phyloP scores from a whole-genome alignment of 352 stramenopile species.

The Pythium pectinolyticum region DNA sequence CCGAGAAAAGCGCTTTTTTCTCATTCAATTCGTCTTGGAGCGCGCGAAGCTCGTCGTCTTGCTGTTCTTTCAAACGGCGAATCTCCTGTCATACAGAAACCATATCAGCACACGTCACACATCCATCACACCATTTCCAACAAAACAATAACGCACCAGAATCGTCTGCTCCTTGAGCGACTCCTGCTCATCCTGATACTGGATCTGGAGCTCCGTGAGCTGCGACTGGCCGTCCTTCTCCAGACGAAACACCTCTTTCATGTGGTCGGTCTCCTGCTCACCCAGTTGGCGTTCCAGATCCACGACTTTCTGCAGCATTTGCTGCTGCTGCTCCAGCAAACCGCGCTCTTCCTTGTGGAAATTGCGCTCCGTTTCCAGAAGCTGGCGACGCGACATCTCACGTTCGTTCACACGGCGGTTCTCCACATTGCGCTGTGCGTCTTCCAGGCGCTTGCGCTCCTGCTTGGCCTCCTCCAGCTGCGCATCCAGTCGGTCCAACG shows the following conservation, averaged over 20 bases:
- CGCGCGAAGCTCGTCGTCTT: constrained; percentile 51
- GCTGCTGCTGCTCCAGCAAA: constrained; percentile 61
- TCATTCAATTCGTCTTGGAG: constrained; percentile 56
- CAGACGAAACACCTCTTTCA: constrained; percentile 61
- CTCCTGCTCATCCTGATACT: constrained; percentile 60
- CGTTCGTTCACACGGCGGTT: constrained; percentile 48
- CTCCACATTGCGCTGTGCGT: constrained; percentile 36
- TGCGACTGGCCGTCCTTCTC: constrained; percentile 59
- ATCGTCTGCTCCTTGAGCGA: constrained; percentile 61
- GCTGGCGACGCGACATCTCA: constrained; percentile 45
- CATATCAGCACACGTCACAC: constrained; percentile 15
- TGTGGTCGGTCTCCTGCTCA: constrained; percentile 63
- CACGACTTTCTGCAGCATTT: constrained; percentile 61
- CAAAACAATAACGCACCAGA: constrained; percentile 31
- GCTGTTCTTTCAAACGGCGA: constrained; percentile 50
- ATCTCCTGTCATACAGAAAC: constrained; percentile 45
- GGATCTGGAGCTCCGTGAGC: constrained; percentile 35
- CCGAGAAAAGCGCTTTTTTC: constrained; percentile 43
- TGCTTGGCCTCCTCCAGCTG: constrained; percentile 62
- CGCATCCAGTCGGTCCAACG: constrained; percentile 41
- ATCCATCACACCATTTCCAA: background rate
- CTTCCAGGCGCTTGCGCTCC: constrained; percentile 53
- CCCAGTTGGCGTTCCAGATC: constrained; percentile 63
- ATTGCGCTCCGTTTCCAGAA: constrained; percentile 62
- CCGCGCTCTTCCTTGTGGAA: constrained; percentile 72